Percentiles rank a stretch among this genome's conserved stretches.
These are phyloP conservation scores for Yamadazyma ubonensis DNA, from an alignment of 805 yeast genomes.

Conservation along the genomic window DNA sequence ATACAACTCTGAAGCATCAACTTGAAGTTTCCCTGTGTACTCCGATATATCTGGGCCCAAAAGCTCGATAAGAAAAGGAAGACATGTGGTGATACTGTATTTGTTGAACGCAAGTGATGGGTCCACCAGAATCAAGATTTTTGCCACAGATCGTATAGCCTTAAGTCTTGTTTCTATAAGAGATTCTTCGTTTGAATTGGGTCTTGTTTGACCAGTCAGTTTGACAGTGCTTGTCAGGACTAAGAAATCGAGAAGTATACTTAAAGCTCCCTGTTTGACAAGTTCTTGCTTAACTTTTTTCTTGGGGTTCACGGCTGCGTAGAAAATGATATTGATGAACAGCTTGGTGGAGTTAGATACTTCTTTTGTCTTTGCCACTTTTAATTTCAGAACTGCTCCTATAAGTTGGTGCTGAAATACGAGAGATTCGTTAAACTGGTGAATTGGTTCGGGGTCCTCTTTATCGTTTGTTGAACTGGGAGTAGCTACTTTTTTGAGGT, in stretches of 20 bases:
- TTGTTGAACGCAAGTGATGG: conserved; percentile 43
- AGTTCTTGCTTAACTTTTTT: conserved; percentile 31
- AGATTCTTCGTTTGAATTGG: conserved; percentile 15
- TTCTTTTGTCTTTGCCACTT: conserved; percentile 15
- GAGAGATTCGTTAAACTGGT: conserved; percentile 31
- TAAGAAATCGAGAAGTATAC: conserved; percentile 38
- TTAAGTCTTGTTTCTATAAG: conserved; percentile 23
- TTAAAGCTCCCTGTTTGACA: conserved; percentile 48
- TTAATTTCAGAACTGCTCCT: conserved; percentile 20
- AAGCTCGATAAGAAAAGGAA: conserved; percentile 50
- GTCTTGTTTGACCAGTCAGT: conserved; percentile 19
- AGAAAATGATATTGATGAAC: conserved; percentile 33
- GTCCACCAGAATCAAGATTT: conserved; percentile 43
- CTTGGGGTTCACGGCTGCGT: conserved; percentile 30
- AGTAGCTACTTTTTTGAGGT: conserved; percentile 36
- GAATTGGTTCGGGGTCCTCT: conserved; percentile 25
- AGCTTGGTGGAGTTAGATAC: conserved; percentile 20
- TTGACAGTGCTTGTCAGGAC: conserved; percentile 23
- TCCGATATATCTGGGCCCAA: conserved; percentile 34
- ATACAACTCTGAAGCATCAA: conserved; percentile 16
- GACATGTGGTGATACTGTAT: conserved; percentile 33
- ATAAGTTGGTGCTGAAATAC: conserved; percentile 24
- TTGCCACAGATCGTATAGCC: conserved; percentile 46
- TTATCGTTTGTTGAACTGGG: conserved; percentile 26
- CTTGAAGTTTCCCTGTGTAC: conserved; percentile 16